phyloP scores from a whole-genome alignment of 1,284 basidiomycete genomes.

The Pseudozyma sp. region DNA sequence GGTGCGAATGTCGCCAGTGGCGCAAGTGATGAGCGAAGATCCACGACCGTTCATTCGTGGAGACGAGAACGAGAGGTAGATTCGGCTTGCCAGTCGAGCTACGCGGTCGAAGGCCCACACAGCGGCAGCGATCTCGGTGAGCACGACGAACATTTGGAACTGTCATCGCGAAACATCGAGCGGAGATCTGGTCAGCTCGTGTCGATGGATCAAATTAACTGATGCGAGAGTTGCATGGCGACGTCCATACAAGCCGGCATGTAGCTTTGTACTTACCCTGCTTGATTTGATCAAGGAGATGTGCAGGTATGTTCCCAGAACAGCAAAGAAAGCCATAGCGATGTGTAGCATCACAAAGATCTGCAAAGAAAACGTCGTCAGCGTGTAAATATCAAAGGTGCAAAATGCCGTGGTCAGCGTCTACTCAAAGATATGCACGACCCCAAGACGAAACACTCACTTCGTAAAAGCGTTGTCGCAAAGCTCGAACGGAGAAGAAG shows the following conservation, averaged over 20 bases:
- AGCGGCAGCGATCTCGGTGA: conserved; percentile 37
- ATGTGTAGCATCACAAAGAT: conserved; percentile 64
- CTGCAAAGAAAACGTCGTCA: conserved; percentile 20
- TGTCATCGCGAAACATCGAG: background rate
- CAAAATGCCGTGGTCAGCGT: background rate
- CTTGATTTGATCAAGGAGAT: conserved; percentile 49
- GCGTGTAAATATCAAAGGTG: no score
- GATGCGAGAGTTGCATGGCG: background rate
- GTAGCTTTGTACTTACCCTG: conserved; percentile 15
- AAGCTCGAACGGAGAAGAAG: conserved; percentile 33
- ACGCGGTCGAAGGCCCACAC: conserved; percentile 49
- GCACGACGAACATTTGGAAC: conserved; percentile 35
- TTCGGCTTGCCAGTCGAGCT: conserved; percentile 26
- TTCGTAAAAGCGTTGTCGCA: conserved; percentile 47
- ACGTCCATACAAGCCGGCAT: background rate
- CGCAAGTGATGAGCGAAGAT: conserved; percentile 11
- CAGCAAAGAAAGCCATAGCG: conserved; percentile 57
- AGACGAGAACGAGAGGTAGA: conserved; percentile 30
- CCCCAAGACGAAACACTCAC: conserved; percentile 11
- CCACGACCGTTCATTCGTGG: background rate
- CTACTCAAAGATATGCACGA: conserved; percentile 5
- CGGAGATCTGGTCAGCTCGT: no score
- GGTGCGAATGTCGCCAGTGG: conserved; percentile 15
- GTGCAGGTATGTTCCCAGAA: conserved; percentile 65
- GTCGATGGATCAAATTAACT: background rate